A percentile compares a stretch with the other conserved stretches of the same genome.
These are phyloP conservation scores for Syzygium jambos DNA, from an alignment of 345 rosid genomes.

Conservation along the genomic window DNA sequence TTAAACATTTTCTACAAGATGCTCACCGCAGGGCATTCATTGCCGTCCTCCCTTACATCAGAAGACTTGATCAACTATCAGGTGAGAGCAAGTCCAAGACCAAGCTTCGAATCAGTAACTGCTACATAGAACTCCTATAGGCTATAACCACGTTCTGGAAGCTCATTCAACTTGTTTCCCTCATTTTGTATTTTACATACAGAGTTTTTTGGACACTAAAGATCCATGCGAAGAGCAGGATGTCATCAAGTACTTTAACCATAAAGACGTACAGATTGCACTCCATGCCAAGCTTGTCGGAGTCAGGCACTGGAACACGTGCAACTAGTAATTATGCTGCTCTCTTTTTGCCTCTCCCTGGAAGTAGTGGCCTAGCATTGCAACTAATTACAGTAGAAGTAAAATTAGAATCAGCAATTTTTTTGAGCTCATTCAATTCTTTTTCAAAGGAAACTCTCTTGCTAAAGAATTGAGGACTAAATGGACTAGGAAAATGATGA, in stretches of 20 bases:
- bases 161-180: neutral
- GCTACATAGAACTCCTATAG: neutral
- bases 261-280: conserved; percentile 39
- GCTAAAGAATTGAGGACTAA: neutral
- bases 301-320: conserved; percentile 15
- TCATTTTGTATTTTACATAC: neutral
- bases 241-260: conserved; percentile 24
- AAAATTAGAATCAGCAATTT: neutral
- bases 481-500: neutral
- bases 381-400: neutral
- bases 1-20: neutral
- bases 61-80: neutral
- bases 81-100: neutral
- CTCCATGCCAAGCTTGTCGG: conserved; percentile 33
- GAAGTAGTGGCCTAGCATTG: neutral
- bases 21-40: neutral
- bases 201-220: neutral
- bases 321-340: conserved; percentile 21
- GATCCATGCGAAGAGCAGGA: conserved; percentile 31
- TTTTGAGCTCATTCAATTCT: neutral
- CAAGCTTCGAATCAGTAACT: neutral
- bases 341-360: neutral
- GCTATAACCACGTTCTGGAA: neutral
- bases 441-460: neutral
- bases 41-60: neutral